These are phyloP conservation scores for Aphanocladium album DNA, from an alignment of 2,329 filamentous ascomycete genomes.

Conservation along the genomic window DNA sequence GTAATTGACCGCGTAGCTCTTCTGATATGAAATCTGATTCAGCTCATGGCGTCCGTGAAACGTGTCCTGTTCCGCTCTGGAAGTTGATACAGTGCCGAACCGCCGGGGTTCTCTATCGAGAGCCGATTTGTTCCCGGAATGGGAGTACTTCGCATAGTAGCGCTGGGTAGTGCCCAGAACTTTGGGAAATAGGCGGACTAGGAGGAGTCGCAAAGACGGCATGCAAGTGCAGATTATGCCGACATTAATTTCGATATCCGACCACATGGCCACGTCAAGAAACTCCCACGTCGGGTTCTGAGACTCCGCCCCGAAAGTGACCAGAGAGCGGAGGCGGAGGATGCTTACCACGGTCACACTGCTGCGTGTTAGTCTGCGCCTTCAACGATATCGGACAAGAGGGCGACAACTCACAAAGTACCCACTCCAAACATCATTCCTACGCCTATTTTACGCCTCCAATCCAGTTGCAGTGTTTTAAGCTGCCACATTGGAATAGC, in stretches of 20 bases:
- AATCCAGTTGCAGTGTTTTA: slow-evolving; percentile 27
- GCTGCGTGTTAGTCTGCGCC: not conserved
- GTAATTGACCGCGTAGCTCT: slow-evolving; percentile 31
- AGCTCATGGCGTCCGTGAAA: slow-evolving; percentile 17
- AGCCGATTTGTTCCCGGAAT: slow-evolving; percentile 14
- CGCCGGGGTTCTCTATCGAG: slow-evolving; percentile 15
- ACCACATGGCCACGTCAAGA: slow-evolving; percentile 28
- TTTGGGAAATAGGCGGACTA: slow-evolving; percentile 35
- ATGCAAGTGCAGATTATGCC: slow-evolving; percentile 36
- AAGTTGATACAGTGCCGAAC: slow-evolving; percentile 20
- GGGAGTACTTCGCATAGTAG: slow-evolving; percentile 23
- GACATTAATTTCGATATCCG: slow-evolving; percentile 34
- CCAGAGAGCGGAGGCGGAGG: slow-evolving; percentile 24
- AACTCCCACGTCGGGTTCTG: slow-evolving; percentile 27
- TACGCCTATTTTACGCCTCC: slow-evolving; percentile 39
- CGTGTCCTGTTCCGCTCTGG: slow-evolving; percentile 18
- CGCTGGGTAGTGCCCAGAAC: slow-evolving; percentile 25
- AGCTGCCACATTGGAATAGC: slow-evolving; percentile 36
- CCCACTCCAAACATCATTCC: slow-evolving; percentile 40
- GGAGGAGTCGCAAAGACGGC: slow-evolving; percentile 30
- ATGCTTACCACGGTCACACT: slow-evolving; percentile 29
- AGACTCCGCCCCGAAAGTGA: slow-evolving; percentile 22
- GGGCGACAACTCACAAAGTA: slow-evolving; percentile 25
- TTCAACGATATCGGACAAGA: not conserved
- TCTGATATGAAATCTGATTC: slow-evolving; percentile 28